These are phyloP conservation scores for Eruca vesicaria DNA, from an alignment of 441 rosid genomes.

Conservation along the genomic window DNA sequence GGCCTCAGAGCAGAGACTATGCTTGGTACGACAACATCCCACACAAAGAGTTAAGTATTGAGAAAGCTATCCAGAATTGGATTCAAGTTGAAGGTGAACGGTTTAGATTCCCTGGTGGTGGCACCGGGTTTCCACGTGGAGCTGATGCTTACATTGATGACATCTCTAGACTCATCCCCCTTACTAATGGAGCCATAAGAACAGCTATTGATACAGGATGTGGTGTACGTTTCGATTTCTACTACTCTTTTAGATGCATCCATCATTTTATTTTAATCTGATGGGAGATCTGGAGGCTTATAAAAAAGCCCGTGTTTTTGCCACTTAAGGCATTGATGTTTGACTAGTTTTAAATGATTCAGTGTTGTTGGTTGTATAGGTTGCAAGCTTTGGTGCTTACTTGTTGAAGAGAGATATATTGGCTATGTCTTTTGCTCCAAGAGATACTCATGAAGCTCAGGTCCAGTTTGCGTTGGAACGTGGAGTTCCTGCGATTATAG, in stretches of 20 bases:
- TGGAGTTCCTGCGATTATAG: constrained; percentile 92
- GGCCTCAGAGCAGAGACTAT: too few relatives aligned
- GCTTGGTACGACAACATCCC: constrained; percentile 85
- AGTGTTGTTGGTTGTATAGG: constrained; percentile 39
- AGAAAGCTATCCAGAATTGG: constrained; percentile 94
- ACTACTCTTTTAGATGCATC: neutral
- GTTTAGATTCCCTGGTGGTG: constrained; percentile 90
- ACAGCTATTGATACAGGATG: constrained; percentile 89
- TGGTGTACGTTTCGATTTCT: constrained; percentile 58
- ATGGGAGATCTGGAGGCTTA: neutral
- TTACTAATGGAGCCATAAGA: constrained; percentile 63
- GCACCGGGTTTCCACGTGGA: constrained; percentile 82
- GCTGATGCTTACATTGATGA: constrained; percentile 89
- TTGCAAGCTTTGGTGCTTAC: constrained; percentile 92
- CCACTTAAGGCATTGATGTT: neutral
- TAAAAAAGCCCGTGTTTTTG: neutral
- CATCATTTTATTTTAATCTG: neutral
- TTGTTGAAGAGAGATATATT: constrained; percentile 67
- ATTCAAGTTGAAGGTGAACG: constrained; percentile 77
- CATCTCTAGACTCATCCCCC: constrained; percentile 64
- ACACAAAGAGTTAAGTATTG: constrained; percentile 84
- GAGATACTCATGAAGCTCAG: constrained; percentile 94
- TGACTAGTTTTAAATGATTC: neutral
- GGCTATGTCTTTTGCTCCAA: constrained; percentile 82
- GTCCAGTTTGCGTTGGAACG: constrained; percentile 89